Conservation (phyloP, 306 rosid species). For the Quercus rubra region DNA sequence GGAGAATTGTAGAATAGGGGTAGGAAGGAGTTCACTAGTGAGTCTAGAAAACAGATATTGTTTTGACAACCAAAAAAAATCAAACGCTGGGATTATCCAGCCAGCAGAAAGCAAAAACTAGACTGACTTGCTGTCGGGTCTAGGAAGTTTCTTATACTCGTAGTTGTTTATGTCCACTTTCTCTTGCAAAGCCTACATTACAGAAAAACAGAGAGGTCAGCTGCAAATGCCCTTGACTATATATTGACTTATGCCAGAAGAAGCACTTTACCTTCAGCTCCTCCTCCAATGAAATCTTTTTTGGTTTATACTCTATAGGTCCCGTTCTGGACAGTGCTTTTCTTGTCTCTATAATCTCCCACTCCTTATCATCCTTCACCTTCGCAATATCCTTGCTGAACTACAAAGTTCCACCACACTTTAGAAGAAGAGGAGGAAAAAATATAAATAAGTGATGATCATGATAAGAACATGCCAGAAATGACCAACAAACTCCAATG, state of each 20-base stretch:
- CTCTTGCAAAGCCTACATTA: slow-evolving; percentile 52
- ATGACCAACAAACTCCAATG: slow-evolving; percentile 28
- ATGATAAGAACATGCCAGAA: neutral
- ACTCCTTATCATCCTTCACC: slow-evolving; percentile 86
- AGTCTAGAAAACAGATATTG: neutral
- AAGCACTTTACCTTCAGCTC: slow-evolving; percentile 59
- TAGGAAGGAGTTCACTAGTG: neutral
- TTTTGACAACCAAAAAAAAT: neutral
- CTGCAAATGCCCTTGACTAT: slow-evolving; percentile 5
- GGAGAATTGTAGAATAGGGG: neutral
- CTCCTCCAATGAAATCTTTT: slow-evolving; percentile 62
- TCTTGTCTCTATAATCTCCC: slow-evolving; percentile 80
- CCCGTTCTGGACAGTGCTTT: slow-evolving; percentile 75
- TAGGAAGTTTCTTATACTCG: slow-evolving; percentile 74
- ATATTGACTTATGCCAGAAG: neutral
- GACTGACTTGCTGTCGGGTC: slow-evolving; percentile 44
- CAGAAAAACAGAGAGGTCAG: slow-evolving; percentile 18
- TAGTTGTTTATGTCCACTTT: slow-evolving; percentile 71
- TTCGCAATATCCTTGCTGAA: slow-evolving; percentile 81
- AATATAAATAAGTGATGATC: neutral
- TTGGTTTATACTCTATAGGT: slow-evolving; percentile 65
- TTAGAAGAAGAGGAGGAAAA: slow-evolving; percentile 2
- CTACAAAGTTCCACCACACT: slow-evolving; percentile 22
- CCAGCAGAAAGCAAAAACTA: slow-evolving; percentile 17
- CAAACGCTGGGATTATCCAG: neutral